phyloP scores from a whole-genome alignment of 768 basidiomycete genomes.

The Pholiota conissans region DNA sequence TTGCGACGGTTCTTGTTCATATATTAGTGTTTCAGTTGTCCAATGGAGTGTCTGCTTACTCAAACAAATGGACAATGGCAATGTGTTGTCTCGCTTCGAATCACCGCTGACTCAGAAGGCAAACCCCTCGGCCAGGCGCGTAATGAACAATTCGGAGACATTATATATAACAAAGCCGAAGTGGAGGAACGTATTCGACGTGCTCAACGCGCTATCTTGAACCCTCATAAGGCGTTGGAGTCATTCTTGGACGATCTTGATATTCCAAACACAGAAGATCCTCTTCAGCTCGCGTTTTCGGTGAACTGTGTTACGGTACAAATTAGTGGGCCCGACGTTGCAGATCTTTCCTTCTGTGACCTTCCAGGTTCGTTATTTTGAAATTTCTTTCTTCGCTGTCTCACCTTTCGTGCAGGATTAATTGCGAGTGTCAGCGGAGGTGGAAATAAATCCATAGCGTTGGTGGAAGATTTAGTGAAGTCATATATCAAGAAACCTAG shows the following conservation, averaged over 20 bases:
- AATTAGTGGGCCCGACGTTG: conserved; percentile 59
- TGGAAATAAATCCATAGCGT: conserved; percentile 53
- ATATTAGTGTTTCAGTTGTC: conserved; percentile 39
- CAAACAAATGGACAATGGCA: conserved; percentile 43
- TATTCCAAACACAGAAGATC: background rate
- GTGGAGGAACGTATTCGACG: conserved; percentile 71
- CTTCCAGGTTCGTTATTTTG: conserved; percentile 45
- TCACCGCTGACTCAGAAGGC: conserved; percentile 39
- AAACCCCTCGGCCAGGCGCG: conserved; percentile 38
- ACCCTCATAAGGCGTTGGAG: conserved; percentile 39
- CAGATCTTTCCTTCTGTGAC: conserved; percentile 66
- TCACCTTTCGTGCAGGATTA: conserved; percentile 38
- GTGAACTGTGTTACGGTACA: conserved; percentile 55
- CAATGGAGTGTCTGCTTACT: conserved; percentile 56
- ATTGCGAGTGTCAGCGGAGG: conserved; percentile 56
- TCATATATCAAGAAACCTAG: conserved; percentile 62
- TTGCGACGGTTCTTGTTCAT: background rate
- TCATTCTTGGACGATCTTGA: conserved; percentile 37
- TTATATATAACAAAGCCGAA: conserved; percentile 47
- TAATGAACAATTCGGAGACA: conserved; percentile 43
- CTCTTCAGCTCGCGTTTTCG: conserved; percentile 42
- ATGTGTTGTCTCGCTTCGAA: conserved; percentile 49
- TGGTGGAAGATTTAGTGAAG: conserved; percentile 59
- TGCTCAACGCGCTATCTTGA: conserved; percentile 67
- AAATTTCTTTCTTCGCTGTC: background rate